These are phyloP conservation scores for Luffa aegyptiaca DNA, from an alignment of 306 rosid genomes.

Conservation along the genomic window DNA sequence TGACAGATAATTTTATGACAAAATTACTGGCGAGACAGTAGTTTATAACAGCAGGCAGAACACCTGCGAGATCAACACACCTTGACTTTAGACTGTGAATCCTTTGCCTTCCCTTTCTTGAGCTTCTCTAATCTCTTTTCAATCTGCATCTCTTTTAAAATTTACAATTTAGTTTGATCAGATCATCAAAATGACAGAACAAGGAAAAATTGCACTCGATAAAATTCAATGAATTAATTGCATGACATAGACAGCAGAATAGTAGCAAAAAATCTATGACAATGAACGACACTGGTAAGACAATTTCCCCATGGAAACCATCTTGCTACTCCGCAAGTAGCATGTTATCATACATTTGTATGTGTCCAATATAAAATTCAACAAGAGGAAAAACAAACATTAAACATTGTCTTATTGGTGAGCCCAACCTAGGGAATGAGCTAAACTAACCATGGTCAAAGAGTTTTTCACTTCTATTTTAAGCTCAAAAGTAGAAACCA, in stretches of 20 bases:
- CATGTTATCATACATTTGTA: background rate
- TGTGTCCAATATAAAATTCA: background rate
- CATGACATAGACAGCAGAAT: background rate
- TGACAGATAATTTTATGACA: background rate
- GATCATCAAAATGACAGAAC: background rate
- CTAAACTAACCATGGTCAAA: background rate
- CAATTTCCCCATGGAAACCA: background rate
- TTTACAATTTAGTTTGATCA: slow-evolving; percentile 30
- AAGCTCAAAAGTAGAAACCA: background rate
- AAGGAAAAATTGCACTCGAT: background rate
- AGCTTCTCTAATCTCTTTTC: slow-evolving; percentile 89
- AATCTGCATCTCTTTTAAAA: slow-evolving; percentile 73
- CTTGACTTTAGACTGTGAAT: slow-evolving; percentile 79
- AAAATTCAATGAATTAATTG: background rate
- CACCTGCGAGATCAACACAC: slow-evolving; percentile 17
- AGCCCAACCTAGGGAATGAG: background rate
- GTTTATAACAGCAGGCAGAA: background rate
- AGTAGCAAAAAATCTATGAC: background rate
- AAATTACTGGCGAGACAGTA: background rate
- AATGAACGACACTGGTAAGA: background rate
- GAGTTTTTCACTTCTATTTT: background rate
- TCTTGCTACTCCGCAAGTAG: background rate
- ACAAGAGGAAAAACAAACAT: background rate
- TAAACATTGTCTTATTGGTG: background rate
- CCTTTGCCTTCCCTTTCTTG: slow-evolving; percentile 77